Evolutionary conservation across 2,329 filamentous ascomycete genomes (phyloP).

Genomic region (Hypoxylon rubiginosum): DNA sequence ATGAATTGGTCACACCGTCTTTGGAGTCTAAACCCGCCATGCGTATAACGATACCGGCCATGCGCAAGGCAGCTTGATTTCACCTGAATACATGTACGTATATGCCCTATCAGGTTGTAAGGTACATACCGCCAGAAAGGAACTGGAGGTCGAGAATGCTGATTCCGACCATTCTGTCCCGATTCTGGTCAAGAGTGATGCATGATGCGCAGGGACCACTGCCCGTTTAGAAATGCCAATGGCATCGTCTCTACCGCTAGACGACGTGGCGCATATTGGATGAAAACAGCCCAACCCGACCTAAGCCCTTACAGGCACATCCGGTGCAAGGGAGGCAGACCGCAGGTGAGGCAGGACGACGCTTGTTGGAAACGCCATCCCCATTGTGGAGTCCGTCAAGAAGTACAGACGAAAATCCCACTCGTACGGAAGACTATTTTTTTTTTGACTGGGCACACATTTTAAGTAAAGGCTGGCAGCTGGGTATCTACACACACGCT

Average conservation of each 20-base stretch:
- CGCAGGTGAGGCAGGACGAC: slow-evolving; percentile 32
- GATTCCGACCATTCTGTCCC: slow-evolving; percentile 18
- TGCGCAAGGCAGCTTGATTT: slow-evolving; percentile 14
- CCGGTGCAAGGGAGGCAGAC: slow-evolving; percentile 33
- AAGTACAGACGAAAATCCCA: slow-evolving; percentile 22
- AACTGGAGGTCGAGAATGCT: slow-evolving; percentile 32
- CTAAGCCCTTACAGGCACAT: slow-evolving; percentile 35
- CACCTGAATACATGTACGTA: slow-evolving; percentile 10
- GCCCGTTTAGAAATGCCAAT: slow-evolving; percentile 40
- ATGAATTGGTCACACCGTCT: slow-evolving; percentile 40
- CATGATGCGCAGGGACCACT: slow-evolving; percentile 42
- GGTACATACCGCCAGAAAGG: slow-evolving; percentile 30
- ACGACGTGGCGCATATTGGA: slow-evolving; percentile 41
- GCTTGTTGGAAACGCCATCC: slow-evolving; percentile 35
- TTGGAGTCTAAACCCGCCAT: slow-evolving; percentile 13
- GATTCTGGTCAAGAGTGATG: slow-evolving; percentile 38
- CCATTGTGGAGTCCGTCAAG: slow-evolving; percentile 17
- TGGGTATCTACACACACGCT: background rate
- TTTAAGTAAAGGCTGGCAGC: background rate
- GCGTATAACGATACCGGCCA: background rate
- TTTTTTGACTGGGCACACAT: background rate
- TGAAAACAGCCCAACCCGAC: slow-evolving; percentile 28
- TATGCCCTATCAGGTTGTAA: slow-evolving; percentile 7
- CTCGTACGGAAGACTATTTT: slow-evolving; percentile 3
- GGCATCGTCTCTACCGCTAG: slow-evolving; percentile 34